These are phyloP conservation scores for Dendrothele bispora DNA, from an alignment of 768 basidiomycete species.

Conservation along the genomic window DNA sequence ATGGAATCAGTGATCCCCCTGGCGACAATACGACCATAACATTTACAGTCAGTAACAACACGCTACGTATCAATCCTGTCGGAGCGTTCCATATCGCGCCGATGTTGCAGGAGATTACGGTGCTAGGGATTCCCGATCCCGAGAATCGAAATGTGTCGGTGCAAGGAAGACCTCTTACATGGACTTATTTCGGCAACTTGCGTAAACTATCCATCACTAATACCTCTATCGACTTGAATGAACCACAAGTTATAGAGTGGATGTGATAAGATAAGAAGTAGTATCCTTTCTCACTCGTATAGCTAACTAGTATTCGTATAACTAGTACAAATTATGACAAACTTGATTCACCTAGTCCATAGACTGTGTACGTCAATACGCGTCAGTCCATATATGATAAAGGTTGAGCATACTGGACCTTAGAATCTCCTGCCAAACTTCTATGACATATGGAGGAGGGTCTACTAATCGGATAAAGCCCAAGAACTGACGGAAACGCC, in stretches of 20 bases:
- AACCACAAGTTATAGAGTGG: neutral
- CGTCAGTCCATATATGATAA: too few species aligned
- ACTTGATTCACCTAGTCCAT: too few species aligned
- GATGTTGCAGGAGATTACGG: constrained; percentile 48
- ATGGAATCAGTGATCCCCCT: constrained; percentile 63
- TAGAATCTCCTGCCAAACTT: too few species aligned
- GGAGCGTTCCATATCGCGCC: constrained; percentile 47
- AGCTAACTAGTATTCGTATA: too few species aligned
- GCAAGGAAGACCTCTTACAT: constrained; percentile 30
- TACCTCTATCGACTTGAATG: constrained; percentile 1
- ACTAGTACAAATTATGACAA: too few species aligned
- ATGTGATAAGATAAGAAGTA: too few species aligned
- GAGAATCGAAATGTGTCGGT: constrained; percentile 42
- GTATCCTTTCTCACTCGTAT: too few species aligned
- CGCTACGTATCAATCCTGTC: constrained; percentile 35
- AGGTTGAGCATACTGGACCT: too few species aligned
- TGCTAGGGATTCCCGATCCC: constrained; percentile 51
- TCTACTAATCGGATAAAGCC: too few species aligned
- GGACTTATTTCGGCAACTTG: neutral
- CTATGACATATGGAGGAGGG: neutral
- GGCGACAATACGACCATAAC: constrained; percentile 49
- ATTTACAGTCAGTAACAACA: constrained; percentile 36
- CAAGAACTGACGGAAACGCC: too few species aligned
- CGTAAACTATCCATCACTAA: neutral
- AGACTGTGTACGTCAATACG: too few species aligned